Conservation (phyloP, 352 stramenopile genomes). For the Pythium utonaiense region DNA sequence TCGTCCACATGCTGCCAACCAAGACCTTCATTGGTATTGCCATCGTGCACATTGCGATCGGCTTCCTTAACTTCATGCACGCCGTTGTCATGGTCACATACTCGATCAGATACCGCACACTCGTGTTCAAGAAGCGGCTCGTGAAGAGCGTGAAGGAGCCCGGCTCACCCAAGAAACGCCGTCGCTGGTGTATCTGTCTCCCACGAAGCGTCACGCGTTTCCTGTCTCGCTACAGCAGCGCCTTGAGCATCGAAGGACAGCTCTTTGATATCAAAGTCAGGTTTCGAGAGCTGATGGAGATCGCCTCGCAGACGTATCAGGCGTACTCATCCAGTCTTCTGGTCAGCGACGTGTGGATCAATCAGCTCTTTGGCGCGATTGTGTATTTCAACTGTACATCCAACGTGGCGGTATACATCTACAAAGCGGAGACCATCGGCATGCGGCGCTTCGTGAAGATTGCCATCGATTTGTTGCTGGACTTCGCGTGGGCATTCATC, state of each 20-base stretch:
- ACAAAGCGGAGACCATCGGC: conserved; percentile 20
- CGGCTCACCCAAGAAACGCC: neutral
- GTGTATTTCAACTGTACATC: conserved; percentile 28
- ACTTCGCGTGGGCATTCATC: conserved; percentile 30
- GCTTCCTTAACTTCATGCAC: conserved; percentile 16
- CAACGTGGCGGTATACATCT: conserved; percentile 12
- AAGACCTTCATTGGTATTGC: conserved; percentile 7
- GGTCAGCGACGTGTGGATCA: conserved; percentile 32
- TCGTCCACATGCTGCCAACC: conserved; percentile 19
- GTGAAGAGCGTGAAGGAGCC: neutral
- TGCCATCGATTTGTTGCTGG: conserved; percentile 22
- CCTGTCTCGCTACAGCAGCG: neutral
- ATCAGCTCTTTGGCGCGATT: conserved; percentile 24
- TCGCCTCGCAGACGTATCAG: conserved; percentile 30
- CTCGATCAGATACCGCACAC: conserved; percentile 7
- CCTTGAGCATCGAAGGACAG: conserved; percentile 22
- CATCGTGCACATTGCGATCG: conserved; percentile 12
- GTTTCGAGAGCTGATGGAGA: conserved; percentile 23
- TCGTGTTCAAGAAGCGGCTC: conserved; percentile 6
- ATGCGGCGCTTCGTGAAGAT: conserved; percentile 28
- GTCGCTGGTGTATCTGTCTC: neutral
- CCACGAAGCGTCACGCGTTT: conserved; percentile 5
- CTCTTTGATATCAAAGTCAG: conserved; percentile 26
- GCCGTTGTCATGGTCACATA: conserved; percentile 12
- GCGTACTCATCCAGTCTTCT: conserved; percentile 25